A percentile compares a stretch with the other conserved stretches of the same genome.
Evolutionary conservation across 176 grass and related monocot genomes (phyloP).

Genomic region (Pontederia paniculata): DNA sequence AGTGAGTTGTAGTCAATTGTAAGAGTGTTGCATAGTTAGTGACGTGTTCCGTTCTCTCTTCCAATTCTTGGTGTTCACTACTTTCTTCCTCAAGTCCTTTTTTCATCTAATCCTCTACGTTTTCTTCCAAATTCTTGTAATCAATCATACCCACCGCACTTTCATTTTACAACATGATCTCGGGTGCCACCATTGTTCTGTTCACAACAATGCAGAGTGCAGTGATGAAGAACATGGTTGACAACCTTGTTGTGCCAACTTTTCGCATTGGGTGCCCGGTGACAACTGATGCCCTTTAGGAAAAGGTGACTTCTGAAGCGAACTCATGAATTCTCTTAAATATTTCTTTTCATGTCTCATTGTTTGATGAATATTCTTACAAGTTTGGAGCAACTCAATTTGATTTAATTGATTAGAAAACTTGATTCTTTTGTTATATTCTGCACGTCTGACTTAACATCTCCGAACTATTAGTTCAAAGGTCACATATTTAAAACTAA

Average conservation of each 20-base stretch:
- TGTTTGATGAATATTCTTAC: neutral
- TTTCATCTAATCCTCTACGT: too few relatives aligned
- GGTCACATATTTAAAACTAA: too few relatives aligned
- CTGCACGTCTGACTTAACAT: neutral
- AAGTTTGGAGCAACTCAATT: neutral
- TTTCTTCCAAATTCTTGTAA: too few relatives aligned
- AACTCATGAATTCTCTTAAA: neutral
- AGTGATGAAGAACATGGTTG: slow-evolving; percentile 92
- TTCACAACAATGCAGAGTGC: slow-evolving; percentile 78
- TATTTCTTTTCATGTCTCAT: neutral
- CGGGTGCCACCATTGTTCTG: slow-evolving; percentile 46
- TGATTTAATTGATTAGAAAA: too few relatives aligned
- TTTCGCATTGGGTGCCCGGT: slow-evolving; percentile 63
- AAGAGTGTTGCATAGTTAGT: too few relatives aligned
- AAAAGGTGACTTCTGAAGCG: slow-evolving; percentile 39
- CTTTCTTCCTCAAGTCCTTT: too few relatives aligned
- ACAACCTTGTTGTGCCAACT: slow-evolving; percentile 62
- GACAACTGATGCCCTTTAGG: slow-evolving; percentile 49
- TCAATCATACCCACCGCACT: too few relatives aligned
- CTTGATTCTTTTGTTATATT: neutral
- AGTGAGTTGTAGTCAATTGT: too few relatives aligned
- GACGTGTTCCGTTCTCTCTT: too few relatives aligned
- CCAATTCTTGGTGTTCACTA: too few relatives aligned
- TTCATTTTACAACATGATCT: too few relatives aligned
- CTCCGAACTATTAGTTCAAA: neutral